Evolutionary conservation across 805 yeast species (phyloP).

Genomic region (Sugiyamaella floridensis): DNA sequence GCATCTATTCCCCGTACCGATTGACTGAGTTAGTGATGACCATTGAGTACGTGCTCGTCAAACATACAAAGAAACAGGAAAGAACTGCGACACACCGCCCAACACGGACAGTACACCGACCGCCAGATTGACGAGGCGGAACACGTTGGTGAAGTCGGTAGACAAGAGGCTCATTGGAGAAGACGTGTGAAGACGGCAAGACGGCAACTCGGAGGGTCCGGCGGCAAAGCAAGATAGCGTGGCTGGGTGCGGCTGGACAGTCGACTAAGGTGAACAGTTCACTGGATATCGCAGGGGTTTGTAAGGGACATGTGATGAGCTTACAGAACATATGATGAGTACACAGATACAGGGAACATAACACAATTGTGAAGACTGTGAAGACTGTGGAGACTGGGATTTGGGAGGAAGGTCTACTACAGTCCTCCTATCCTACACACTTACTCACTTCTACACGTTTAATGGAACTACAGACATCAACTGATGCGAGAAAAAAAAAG

Average conservation of each 20-base stretch:
- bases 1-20: constrained; percentile 19
- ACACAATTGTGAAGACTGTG: no score
- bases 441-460: not conserved
- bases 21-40: constrained; percentile 18
- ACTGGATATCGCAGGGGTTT: not conserved
- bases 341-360: no score
- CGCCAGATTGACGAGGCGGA: constrained; percentile 29
- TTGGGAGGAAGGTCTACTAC: not conserved
- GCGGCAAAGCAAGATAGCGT: not conserved
- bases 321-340: no score
- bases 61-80: constrained; percentile 26
- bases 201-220: no score
- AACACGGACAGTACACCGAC: constrained; percentile 25
- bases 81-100: constrained; percentile 29
- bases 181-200: not conserved
- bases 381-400: no score
- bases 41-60: no score
- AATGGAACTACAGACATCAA: not conserved
- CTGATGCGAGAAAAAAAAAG: not conserved
- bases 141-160: constrained; percentile 29
- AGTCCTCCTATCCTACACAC: not conserved
- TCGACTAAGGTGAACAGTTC: not conserved
- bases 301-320: no score
- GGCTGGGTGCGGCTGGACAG: not conserved
- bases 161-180: constrained; percentile 17